A percentile compares a stretch with the other conserved stretches of the same genome.
Evolutionary conservation across 495 filamentous ascomycete genomes (phyloP).

Genomic region (Parathielavia appendiculata): DNA sequence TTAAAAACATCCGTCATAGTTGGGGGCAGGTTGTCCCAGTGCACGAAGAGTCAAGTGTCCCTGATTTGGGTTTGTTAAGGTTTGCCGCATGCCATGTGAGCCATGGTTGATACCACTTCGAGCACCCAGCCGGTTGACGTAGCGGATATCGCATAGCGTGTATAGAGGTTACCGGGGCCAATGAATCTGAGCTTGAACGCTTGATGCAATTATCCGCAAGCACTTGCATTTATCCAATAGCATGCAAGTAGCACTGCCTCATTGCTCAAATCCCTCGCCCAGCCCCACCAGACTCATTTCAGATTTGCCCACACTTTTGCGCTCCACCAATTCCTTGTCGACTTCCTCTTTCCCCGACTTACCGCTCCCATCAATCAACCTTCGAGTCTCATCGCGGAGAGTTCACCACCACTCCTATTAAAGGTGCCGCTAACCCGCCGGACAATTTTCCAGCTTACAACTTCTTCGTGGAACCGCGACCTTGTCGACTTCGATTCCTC

Average conservation of each 20-base stretch:
- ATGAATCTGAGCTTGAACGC: too few relatives aligned
- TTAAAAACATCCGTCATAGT: conserved; percentile 86
- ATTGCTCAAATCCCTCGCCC: too few relatives aligned
- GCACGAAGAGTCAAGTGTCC: too few relatives aligned
- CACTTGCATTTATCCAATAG: too few relatives aligned
- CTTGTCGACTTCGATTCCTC: neutral
- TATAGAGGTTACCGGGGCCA: too few relatives aligned
- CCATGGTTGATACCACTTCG: too few relatives aligned
- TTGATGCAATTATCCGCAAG: too few relatives aligned
- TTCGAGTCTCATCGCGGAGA: neutral
- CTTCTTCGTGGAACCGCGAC: neutral
- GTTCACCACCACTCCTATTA: neutral
- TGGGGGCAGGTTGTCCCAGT: conserved; percentile 26
- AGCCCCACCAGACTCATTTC: conserved; percentile 6
- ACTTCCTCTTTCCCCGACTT: neutral
- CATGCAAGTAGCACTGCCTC: too few relatives aligned
- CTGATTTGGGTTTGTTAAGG: too few relatives aligned
- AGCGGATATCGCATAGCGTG: too few relatives aligned
- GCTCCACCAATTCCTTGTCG: conserved; percentile 3
- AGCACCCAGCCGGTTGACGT: too few relatives aligned
- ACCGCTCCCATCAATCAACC: conserved; percentile 2
- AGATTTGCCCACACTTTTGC: neutral
- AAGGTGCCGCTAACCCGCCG: neutral
- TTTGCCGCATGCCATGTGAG: too few relatives aligned
- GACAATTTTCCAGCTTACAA: neutral